These are phyloP conservation scores for Ramalina intermedia DNA, from an alignment of 495 filamentous ascomycete species.

Conservation along the genomic window DNA sequence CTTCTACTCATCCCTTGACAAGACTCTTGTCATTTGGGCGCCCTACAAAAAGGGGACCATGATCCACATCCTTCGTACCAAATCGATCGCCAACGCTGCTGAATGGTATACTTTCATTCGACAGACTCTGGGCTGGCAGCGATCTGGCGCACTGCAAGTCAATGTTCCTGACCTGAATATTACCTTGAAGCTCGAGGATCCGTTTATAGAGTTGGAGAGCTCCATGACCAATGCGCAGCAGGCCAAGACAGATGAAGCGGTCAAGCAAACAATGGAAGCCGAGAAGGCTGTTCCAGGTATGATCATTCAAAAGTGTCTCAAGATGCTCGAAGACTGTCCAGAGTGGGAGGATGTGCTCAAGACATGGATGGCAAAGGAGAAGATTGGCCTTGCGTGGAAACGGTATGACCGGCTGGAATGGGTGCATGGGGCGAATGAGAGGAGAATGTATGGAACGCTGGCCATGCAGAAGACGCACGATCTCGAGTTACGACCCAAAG, in stretches of 20 bases:
- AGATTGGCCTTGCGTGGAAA: conserved; percentile 63
- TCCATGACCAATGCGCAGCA: conserved; percentile 23
- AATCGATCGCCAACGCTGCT: conserved; percentile 47
- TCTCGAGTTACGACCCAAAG: conserved; percentile 55
- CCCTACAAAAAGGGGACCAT: conserved; percentile 39
- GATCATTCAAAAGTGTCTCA: conserved; percentile 43
- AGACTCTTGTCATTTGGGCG: conserved; percentile 55
- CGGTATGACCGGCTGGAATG: conserved; percentile 65
- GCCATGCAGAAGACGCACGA: conserved; percentile 63
- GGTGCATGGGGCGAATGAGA: conserved; percentile 54
- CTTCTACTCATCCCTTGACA: conserved; percentile 57
- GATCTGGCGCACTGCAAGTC: conserved; percentile 45
- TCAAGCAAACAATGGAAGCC: conserved; percentile 31
- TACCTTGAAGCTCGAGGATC: conserved; percentile 45
- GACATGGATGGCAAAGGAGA: conserved; percentile 43
- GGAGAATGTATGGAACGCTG: conserved; percentile 61
- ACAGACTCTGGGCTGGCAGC: conserved; percentile 43
- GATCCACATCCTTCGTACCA: conserved; percentile 54
- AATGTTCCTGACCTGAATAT: conserved; percentile 56
- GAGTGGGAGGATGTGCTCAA: conserved; percentile 52
- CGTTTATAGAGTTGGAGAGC: conserved; percentile 43
- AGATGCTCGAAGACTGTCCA: conserved; percentile 39
- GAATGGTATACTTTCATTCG: conserved; percentile 68
- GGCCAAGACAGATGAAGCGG: conserved; percentile 23
- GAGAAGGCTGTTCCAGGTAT: conserved; percentile 39